Evolutionary conservation across 2,329 filamentous ascomycete genomes (phyloP).

Genomic region (Aspergillus sp.): DNA sequence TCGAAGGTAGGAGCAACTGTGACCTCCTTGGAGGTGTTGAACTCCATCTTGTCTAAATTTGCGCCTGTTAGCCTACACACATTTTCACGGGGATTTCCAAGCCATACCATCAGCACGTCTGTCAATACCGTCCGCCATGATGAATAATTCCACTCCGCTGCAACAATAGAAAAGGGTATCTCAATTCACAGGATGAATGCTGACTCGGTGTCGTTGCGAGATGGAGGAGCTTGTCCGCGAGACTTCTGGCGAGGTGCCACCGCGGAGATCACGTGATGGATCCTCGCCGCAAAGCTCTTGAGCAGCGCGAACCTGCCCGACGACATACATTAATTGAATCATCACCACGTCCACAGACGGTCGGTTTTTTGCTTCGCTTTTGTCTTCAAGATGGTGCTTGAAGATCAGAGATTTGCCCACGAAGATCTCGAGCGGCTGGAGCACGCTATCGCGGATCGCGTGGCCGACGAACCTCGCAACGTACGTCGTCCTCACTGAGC

Average conservation of each 20-base stretch:
- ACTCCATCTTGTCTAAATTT: slow-evolving; percentile 80
- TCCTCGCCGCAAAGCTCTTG: slow-evolving; percentile 20
- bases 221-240: slow-evolving; percentile 8
- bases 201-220: not conserved
- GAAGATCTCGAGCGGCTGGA: slow-evolving; percentile 96
- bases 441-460: slow-evolving; percentile 84
- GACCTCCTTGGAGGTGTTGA: slow-evolving; percentile 96
- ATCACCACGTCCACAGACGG: not conserved
- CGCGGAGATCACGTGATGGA: slow-evolving; percentile 18
- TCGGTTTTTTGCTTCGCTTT: not conserved
- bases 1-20: slow-evolving; percentile 88
- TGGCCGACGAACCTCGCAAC: slow-evolving; percentile 82
- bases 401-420: slow-evolving; percentile 89
- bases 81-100: slow-evolving; percentile 2
- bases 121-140: slow-evolving; percentile 90
- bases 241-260: slow-evolving; percentile 20
- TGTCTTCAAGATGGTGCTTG: slow-evolving; percentile 63
- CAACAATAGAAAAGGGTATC: slow-evolving; percentile 5
- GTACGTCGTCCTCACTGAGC: slow-evolving; percentile 47
- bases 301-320: slow-evolving; percentile 5
- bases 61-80: slow-evolving; percentile 18
- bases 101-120: slow-evolving; percentile 69
- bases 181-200: slow-evolving; percentile 3
- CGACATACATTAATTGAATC: not conserved
- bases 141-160: slow-evolving; percentile 30